Evolutionary conservation across 192 early-diverging fungal species (phyloP).

Genomic region (Coemansia sp.): DNA sequence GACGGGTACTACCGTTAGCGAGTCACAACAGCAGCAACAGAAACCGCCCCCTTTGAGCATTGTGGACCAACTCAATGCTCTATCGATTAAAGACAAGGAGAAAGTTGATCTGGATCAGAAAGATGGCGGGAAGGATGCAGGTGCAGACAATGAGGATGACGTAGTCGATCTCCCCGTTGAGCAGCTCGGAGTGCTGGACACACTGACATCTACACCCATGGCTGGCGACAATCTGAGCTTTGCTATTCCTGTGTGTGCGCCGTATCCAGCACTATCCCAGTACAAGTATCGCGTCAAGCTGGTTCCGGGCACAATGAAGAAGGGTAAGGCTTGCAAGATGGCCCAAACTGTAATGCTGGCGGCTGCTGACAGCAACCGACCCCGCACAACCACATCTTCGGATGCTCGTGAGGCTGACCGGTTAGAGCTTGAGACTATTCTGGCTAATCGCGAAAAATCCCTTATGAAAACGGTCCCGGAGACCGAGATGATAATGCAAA

Average conservation of each 20-base stretch:
- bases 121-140: neutral
- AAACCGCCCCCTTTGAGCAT: constrained; percentile 22
- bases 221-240: constrained; percentile 75
- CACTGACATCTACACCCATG: constrained; percentile 76
- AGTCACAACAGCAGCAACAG: neutral
- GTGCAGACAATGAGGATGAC: constrained; percentile 39
- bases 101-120: neutral
- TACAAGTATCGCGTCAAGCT: constrained; percentile 97
- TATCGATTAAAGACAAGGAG: constrained; percentile 5
- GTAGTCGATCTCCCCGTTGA: constrained; percentile 32
- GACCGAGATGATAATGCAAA: constrained; percentile 72
- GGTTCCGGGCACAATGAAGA: constrained; percentile 84
- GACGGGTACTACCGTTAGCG: neutral
- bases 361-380: constrained; percentile 39
- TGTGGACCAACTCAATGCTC: constrained; percentile 23
- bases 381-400: neutral
- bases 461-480: constrained; percentile 84
- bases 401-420: constrained; percentile 38
- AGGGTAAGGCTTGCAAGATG: constrained; percentile 79
- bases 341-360: constrained; percentile 50
- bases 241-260: constrained; percentile 93
- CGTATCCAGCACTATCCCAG: constrained; percentile 78
- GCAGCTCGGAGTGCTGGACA: constrained; percentile 69
- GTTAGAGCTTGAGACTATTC: constrained; percentile 27
- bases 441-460: constrained; percentile 66